A percentile compares a stretch with the other conserved stretches of the same genome.
Conservation (phyloP, 345 rosid genomes). For the Citrus trifoliata region DNA sequence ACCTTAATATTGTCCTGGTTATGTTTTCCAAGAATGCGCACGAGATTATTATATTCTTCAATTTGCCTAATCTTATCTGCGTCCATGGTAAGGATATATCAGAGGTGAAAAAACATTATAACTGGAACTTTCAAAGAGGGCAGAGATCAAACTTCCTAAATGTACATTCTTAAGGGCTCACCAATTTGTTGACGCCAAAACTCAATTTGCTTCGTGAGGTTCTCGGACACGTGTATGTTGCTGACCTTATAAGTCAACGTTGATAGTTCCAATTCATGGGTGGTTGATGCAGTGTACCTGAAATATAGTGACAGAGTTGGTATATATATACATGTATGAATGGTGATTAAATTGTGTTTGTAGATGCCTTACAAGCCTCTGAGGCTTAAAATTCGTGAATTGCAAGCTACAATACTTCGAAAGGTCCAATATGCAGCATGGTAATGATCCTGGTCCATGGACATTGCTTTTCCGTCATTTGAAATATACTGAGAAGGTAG, state of each 20-base stretch:
- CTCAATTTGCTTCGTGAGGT: constrained; percentile 34
- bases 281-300: constrained; percentile 32
- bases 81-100: not conserved
- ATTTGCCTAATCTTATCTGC: constrained; percentile 38
- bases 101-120: not conserved
- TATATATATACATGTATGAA: not conserved
- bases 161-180: not conserved
- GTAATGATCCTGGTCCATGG: constrained; percentile 32
- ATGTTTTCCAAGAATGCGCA: constrained; percentile 20
- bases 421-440: constrained; percentile 56
- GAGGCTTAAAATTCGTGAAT: constrained; percentile 34
- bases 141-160: not conserved
- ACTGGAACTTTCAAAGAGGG: not conserved
- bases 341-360: not conserved
- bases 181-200: constrained; percentile 38
- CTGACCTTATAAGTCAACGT: constrained; percentile 40
- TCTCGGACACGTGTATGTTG: constrained; percentile 25
- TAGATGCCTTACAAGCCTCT: constrained; percentile 32
- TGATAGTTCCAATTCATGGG: constrained; percentile 45
- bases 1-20: constrained; percentile 41
- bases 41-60: constrained; percentile 37
- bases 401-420: constrained; percentile 45
- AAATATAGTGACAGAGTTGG: not conserved
- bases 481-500: constrained; percentile 38
- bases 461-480: constrained; percentile 20